Conservation (phyloP, 2,329 filamentous ascomycete species). For the Penicillium brasilianum region DNA sequence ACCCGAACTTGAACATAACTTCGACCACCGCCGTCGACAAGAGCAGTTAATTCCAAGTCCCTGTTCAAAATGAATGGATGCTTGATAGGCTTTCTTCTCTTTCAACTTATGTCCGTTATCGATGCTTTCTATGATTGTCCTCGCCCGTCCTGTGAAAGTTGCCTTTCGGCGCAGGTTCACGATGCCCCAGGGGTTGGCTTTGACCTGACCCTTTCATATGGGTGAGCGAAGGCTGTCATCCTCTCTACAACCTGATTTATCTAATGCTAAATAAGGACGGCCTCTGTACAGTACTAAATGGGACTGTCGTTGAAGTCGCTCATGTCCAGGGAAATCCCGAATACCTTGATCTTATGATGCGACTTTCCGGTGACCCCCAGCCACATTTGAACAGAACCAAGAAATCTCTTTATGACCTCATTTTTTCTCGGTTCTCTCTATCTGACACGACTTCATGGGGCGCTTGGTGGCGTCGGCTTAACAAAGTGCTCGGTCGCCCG, state of each 20-base stretch:
- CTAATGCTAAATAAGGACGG: slow-evolving; percentile 14
- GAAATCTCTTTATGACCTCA: neutral
- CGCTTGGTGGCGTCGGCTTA: slow-evolving; percentile 13
- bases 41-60: too few species aligned
- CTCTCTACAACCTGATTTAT: too few species aligned
- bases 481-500: slow-evolving; percentile 11
- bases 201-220: slow-evolving; percentile 20
- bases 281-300: slow-evolving; percentile 19
- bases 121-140: slow-evolving; percentile 11
- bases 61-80: neutral
- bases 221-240: slow-evolving; percentile 17
- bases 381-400: neutral
- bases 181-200: slow-evolving; percentile 22
- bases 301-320: slow-evolving; percentile 19
- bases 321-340: slow-evolving; percentile 15
- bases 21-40: too few species aligned
- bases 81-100: neutral
- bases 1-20: too few species aligned
- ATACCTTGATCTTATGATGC: slow-evolving; percentile 21
- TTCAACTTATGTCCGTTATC: slow-evolving; percentile 5
- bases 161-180: slow-evolving; percentile 14
- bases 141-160: slow-evolving; percentile 11
- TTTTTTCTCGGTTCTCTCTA: neutral
- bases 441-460: slow-evolving; percentile 1
- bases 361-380: slow-evolving; percentile 6